Conservation (phyloP, 2,329 filamentous ascomycete species). For the Penicillium italicum region DNA sequence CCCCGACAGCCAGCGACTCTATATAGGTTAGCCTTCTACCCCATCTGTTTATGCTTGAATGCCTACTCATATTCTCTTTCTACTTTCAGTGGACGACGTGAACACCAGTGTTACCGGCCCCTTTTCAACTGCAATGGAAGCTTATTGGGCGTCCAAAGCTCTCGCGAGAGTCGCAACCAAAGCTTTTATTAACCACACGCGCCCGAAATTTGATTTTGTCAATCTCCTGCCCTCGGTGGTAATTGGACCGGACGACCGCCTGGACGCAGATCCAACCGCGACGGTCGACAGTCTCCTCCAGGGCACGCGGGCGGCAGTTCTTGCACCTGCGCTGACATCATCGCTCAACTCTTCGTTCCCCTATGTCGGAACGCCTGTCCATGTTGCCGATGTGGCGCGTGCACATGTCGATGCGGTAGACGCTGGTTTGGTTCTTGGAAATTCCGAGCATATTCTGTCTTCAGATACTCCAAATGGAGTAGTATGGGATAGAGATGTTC, state of each 20-base stretch:
- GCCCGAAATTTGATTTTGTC: background rate
- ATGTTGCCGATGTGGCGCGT: constrained; percentile 1
- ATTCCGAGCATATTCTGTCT: background rate
- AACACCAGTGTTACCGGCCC: background rate
- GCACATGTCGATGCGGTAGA: constrained; percentile 1
- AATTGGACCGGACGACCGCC: background rate
- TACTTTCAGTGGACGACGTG: background rate
- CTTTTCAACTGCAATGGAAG: constrained; percentile 22
- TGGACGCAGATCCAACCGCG: background rate
- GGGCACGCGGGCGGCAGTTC: background rate
- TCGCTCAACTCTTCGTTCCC: background rate
- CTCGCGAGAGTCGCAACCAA: constrained; percentile 25
- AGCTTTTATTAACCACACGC: constrained; percentile 10
- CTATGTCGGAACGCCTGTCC: background rate
- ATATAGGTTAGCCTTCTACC: constrained; percentile 3
- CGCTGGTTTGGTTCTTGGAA: background rate
- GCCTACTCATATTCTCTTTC: background rate
- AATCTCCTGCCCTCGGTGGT: constrained; percentile 1
- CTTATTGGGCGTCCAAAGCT: constrained; percentile 31
- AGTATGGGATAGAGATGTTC: background rate
- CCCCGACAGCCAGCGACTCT: constrained; percentile 10
- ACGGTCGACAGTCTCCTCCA: background rate
- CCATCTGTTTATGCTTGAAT: background rate
- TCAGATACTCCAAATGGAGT: background rate
- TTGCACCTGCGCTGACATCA: background rate